Conservation (phyloP, 306 rosid species). For the Casuarina glauca region DNA sequence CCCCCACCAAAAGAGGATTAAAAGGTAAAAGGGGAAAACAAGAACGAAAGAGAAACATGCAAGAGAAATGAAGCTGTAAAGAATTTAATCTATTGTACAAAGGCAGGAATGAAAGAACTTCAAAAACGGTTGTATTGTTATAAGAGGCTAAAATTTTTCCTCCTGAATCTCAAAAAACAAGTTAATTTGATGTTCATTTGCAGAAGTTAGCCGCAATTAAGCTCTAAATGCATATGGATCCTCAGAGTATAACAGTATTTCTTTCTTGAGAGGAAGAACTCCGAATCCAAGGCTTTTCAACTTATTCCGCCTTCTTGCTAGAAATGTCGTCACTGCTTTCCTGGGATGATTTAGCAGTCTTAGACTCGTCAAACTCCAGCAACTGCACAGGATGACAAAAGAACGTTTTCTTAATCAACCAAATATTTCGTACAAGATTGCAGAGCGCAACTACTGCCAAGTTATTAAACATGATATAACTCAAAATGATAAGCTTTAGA, state of each 20-base stretch:
- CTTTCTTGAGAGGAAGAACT: background rate
- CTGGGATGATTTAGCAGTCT: slow-evolving; percentile 46
- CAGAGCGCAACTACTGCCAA: background rate
- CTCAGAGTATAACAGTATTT: slow-evolving; percentile 30
- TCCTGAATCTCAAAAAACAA: slow-evolving; percentile 14
- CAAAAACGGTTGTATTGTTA: background rate
- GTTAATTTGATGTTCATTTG: no score
- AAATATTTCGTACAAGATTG: background rate
- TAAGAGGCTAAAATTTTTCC: slow-evolving; percentile 34
- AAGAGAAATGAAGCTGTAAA: background rate
- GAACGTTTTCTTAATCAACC: slow-evolving; percentile 10
- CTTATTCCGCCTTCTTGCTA: slow-evolving; percentile 72
- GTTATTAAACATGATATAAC: background rate
- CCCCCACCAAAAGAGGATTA: background rate
- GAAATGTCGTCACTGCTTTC: slow-evolving; percentile 48
- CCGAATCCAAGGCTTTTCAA: slow-evolving; percentile 14
- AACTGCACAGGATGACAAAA: slow-evolving; percentile 48
- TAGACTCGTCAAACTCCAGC: slow-evolving; percentile 91
- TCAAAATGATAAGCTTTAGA: background rate
- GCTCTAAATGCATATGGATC: slow-evolving; percentile 31
- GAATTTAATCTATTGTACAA: background rate
- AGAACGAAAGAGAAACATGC: background rate
- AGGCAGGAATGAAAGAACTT: background rate
- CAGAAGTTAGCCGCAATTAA: background rate
- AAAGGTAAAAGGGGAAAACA: background rate